Conservation (phyloP, 208 protist genomes). For the Leishmania turanica region DNA sequence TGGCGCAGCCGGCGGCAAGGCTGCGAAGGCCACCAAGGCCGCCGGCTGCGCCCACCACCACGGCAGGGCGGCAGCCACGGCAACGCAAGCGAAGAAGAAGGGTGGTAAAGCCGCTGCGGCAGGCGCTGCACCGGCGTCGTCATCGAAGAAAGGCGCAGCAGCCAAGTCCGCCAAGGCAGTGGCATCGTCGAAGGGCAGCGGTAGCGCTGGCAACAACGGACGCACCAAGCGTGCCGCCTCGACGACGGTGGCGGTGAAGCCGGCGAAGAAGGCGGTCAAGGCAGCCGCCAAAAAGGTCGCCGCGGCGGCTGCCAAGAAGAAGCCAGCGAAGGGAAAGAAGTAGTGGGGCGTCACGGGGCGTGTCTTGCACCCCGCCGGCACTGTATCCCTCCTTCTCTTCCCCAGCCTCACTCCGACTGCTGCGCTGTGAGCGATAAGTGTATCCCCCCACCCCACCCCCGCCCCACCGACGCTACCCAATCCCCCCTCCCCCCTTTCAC, state of each 20-base stretch:
- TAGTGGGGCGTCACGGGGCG: neutral
- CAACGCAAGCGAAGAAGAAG: slow-evolving; percentile 15
- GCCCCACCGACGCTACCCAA: neutral
- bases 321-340: slow-evolving; percentile 43
- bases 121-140: slow-evolving; percentile 1
- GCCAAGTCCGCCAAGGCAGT: slow-evolving; percentile 37
- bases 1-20: neutral
- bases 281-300: slow-evolving; percentile 32
- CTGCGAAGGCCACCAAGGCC: slow-evolving; percentile 15
- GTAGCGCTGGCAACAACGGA: slow-evolving; percentile 19
- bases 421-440: neutral
- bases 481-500: neutral
- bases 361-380: neutral
- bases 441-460: neutral
- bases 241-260: slow-evolving; percentile 24
- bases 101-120: slow-evolving; percentile 9
- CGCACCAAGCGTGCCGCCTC: slow-evolving; percentile 21
- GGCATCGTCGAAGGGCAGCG: neutral
- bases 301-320: slow-evolving; percentile 33
- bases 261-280: slow-evolving; percentile 42
- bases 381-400: neutral
- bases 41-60: neutral
- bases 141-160: slow-evolving; percentile 9
- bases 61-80: neutral
- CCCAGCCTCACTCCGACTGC: neutral